Base-by-base conservation (phyloP, 371 early-diverging fungal genomes). In the Zychaea mexicana region DNA sequence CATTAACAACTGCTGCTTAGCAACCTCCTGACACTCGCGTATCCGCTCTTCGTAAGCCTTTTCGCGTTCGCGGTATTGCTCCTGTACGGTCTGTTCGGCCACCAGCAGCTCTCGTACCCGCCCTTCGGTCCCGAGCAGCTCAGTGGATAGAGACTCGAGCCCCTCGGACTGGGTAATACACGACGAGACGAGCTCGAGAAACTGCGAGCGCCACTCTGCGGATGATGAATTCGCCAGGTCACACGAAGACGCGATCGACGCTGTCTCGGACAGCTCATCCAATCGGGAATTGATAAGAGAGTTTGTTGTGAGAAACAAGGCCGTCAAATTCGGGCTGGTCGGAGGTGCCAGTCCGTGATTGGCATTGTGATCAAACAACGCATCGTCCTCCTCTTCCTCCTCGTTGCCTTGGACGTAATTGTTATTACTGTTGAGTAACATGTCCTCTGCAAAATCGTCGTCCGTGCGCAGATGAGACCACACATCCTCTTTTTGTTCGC, bases 261-360 rank as follows among this genome's bases (percentile, higher is more conserved):
- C 67, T 52, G 70, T 69, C 53, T 78, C 76, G 13, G 76, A 78
- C 19, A 75, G 47, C 46, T 75, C 76, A 28, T 78, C 73, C 0
- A 75, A 61, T 12, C 75, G 71, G 32, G 79, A 73, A 39, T 75
- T 58, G 49, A 78, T 78, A 8, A 78, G 58, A 4, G 65, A 73
- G 36, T 78, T 73, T 17, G 79, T 78, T 1, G 76, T 78, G 17
- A 68, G 46, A 52, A 75, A 78, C 22, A 78, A 36, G 33, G 68
- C 60, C 30, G 68, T 68, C 49, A 68, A 52, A 47, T 68, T 68
- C 28, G 68, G 68, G 42, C 68, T 68, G 8, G 68, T 68, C 21
- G 68, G 68, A 7, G 58, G 54, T 32, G 27, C 31, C 49, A 49
- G 4, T 3, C 26, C 49, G 5, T 49, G 24, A 24, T 49, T 19